Conservation (phyloP, 345 rosid genomes). For the Aegle marmelos region DNA sequence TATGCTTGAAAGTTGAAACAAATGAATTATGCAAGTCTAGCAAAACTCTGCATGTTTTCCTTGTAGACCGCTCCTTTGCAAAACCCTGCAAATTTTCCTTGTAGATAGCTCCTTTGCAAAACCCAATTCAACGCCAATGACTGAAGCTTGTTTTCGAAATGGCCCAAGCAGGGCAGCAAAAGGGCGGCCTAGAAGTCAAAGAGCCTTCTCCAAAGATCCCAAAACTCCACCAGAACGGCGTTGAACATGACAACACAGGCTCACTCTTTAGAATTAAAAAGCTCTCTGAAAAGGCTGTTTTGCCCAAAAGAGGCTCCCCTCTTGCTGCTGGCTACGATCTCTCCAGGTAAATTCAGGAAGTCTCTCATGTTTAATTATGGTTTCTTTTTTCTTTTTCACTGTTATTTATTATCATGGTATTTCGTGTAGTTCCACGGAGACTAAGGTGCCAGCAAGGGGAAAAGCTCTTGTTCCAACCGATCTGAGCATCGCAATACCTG, state of each 20-base stretch:
- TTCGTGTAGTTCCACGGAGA: slow-evolving; percentile 43
- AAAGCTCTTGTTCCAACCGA: slow-evolving; percentile 74
- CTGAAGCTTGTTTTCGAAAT: too few species aligned
- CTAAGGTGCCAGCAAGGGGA: slow-evolving; percentile 78
- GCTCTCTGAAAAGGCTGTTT: slow-evolving; percentile 70
- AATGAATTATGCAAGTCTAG: background rate
- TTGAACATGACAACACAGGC: slow-evolving; percentile 3
- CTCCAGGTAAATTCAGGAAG: slow-evolving; percentile 33
- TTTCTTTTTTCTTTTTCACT: too few species aligned
- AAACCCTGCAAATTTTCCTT: too few species aligned
- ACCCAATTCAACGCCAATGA: too few species aligned
- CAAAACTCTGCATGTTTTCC: background rate
- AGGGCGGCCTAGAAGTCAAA: slow-evolving; percentile 14
- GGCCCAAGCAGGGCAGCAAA: background rate
- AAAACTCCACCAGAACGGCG: slow-evolving; percentile 40
- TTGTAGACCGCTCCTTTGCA: too few species aligned
- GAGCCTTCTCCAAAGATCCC: slow-evolving; percentile 35
- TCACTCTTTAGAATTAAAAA: slow-evolving; percentile 54
- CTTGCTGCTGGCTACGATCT: slow-evolving; percentile 87
- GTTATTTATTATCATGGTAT: background rate
- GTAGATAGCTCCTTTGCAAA: background rate
- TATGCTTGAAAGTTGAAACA: background rate
- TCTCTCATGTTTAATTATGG: too few species aligned
- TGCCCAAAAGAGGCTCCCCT: slow-evolving; percentile 65
- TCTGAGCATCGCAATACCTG: slow-evolving; percentile 62